Percentiles rank a stretch among this genome's conserved stretches.
Conservation (phyloP, 495 filamentous ascomycete species). For the Hypoxylon crocopeplum region DNA sequence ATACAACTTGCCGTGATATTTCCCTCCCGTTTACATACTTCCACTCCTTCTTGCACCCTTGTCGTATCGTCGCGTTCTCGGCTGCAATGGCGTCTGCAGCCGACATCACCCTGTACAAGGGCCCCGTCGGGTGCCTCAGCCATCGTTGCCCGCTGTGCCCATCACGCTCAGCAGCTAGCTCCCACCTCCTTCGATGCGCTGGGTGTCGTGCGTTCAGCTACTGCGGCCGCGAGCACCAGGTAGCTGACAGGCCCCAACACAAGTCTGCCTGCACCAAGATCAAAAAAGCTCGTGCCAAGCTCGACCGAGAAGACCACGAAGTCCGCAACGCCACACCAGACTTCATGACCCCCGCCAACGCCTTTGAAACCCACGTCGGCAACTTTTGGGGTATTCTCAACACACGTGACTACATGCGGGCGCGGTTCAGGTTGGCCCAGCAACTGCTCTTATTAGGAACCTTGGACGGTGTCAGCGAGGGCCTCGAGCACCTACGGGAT, state of each 20-base stretch:
- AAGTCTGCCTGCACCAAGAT: slow-evolving; percentile 50
- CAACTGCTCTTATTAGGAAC: slow-evolving; percentile 44
- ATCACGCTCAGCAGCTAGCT: slow-evolving; percentile 5
- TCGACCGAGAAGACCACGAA: slow-evolving; percentile 40
- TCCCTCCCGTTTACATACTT: background rate
- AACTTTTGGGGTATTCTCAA: slow-evolving; percentile 48
- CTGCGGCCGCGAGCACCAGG: slow-evolving; percentile 55
- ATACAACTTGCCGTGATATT: background rate
- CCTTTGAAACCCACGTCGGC: slow-evolving; percentile 47
- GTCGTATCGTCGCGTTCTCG: background rate
- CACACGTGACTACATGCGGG: slow-evolving; percentile 55
- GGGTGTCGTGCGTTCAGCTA: slow-evolving; percentile 53
- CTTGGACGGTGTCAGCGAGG: slow-evolving; percentile 43
- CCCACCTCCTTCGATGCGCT: slow-evolving; percentile 40
- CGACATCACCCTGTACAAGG: slow-evolving; percentile 11
- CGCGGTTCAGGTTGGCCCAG: slow-evolving; percentile 39
- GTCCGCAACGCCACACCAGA: slow-evolving; percentile 42
- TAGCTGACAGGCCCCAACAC: slow-evolving; percentile 46
- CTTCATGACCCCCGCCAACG: slow-evolving; percentile 38
- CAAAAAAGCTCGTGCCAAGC: slow-evolving; percentile 33
- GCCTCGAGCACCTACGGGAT: slow-evolving; percentile 45
- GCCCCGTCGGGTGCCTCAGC: slow-evolving; percentile 15
- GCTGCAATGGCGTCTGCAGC: background rate
- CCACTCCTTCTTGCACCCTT: background rate
- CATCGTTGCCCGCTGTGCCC: slow-evolving; percentile 33